Conservation (phyloP, 2,329 filamentous ascomycete species). For the Fonsecaea pedrosoi region DNA sequence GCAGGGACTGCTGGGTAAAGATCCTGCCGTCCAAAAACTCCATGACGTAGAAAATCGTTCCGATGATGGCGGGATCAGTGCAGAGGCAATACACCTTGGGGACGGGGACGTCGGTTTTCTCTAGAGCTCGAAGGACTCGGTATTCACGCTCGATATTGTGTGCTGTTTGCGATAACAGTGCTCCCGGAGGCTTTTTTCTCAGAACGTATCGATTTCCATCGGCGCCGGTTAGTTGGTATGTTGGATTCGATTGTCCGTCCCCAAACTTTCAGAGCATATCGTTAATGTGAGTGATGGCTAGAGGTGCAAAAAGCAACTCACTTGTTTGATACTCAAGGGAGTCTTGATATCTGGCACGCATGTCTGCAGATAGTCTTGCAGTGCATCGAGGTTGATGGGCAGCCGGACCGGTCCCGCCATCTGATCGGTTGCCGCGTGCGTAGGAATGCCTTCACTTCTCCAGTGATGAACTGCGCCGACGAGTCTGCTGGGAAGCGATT, state of each 20-base stretch:
- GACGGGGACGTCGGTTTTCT: constrained; percentile 79
- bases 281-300: not conserved
- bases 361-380: not conserved
- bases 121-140: constrained; percentile 82
- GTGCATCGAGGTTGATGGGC: not conserved
- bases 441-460: no score
- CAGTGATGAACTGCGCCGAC: no score
- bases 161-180: constrained; percentile 87
- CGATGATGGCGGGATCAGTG: constrained; percentile 78
- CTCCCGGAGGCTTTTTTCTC: constrained; percentile 96
- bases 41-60: constrained; percentile 97
- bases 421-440: no score
- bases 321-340: not conserved
- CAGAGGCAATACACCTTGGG: constrained; percentile 85
- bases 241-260: not conserved
- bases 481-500: no score
- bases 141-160: constrained; percentile 97
- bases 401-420: not conserved
- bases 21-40: constrained; percentile 91
- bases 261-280: not conserved
- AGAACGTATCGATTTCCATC: constrained; percentile 61
- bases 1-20: constrained; percentile 84
- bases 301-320: not conserved
- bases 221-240: not conserved
- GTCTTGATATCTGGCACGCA: not conserved